Conservation (phyloP, 2,329 filamentous ascomycete genomes). For the Ampelomyces quisqualis region DNA sequence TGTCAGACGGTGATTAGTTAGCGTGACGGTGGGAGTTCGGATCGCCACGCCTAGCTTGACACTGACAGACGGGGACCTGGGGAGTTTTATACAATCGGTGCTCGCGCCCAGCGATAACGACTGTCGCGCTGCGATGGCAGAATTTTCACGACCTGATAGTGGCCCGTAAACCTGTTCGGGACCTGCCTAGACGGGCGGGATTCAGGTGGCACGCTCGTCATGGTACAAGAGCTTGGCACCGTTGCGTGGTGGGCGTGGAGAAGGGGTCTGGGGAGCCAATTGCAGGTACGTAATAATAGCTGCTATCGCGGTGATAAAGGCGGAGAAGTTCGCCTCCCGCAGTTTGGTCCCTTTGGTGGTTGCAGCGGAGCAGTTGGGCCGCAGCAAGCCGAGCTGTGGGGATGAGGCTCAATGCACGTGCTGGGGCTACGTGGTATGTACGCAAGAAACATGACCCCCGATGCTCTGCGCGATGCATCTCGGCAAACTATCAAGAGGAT, state of each 20-base stretch:
- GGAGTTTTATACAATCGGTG: slow-evolving; percentile 11
- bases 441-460: slow-evolving; percentile 2
- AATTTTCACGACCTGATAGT: slow-evolving; percentile 13
- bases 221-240: slow-evolving; percentile 1
- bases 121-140: slow-evolving; percentile 8
- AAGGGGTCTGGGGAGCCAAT: slow-evolving; percentile 26
- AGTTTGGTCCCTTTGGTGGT: slow-evolving; percentile 4
- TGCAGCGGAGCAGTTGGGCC: slow-evolving; percentile 14
- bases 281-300: slow-evolving; percentile 25
- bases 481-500: background rate
- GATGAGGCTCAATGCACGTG: slow-evolving; percentile 15
- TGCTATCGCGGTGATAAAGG: slow-evolving; percentile 7
- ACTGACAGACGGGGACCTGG: background rate
- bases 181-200: slow-evolving; percentile 3
- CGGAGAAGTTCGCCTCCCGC: slow-evolving; percentile 12
- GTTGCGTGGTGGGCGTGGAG: background rate
- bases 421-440: slow-evolving; percentile 1
- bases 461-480: slow-evolving; percentile 13
- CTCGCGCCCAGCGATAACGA: slow-evolving; percentile 2
- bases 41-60: background rate
- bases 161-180: slow-evolving; percentile 4
- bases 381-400: slow-evolving; percentile 18
- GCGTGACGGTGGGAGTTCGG: slow-evolving; percentile 2
- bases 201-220: background rate
- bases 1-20: slow-evolving; percentile 1